phyloP scores from a whole-genome alignment of 768 basidiomycete genomes.

The Hypholoma sublateritium region DNA sequence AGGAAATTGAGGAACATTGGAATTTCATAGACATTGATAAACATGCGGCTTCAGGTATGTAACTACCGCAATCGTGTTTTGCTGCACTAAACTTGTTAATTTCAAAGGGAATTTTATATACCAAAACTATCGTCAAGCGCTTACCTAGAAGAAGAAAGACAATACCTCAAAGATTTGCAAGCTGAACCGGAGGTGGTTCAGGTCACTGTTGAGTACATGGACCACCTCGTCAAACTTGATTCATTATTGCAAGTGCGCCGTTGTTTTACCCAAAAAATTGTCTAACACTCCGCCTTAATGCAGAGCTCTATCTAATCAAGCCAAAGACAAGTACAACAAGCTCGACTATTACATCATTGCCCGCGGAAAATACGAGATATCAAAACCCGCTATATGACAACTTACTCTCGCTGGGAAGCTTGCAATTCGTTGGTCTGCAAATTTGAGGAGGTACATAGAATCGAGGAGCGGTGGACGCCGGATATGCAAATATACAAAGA shows the following conservation, averaged over 20 bases:
- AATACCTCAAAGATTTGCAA: not conserved
- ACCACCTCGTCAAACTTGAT: not conserved
- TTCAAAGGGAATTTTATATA: constrained; percentile 5
- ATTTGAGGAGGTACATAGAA: not conserved
- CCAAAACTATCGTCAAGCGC: constrained; percentile 11
- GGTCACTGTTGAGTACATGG: not conserved
- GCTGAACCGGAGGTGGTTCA: not conserved
- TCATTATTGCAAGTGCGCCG: not conserved
- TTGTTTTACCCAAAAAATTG: too few relatives aligned
- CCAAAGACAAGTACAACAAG: not conserved
- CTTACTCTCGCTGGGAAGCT: not conserved
- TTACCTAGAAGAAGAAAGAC: not conserved
- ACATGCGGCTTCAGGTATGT: constrained; percentile 14
- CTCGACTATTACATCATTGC: not conserved
- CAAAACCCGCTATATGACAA: not conserved
- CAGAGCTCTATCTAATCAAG: not conserved
- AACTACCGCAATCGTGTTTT: not conserved
- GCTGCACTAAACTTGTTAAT: not conserved
- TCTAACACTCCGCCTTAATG: too few relatives aligned
- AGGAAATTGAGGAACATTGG: constrained; percentile 23
- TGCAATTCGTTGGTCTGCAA: not conserved
- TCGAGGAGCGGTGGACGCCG: not conserved
- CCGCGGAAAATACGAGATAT: not conserved
- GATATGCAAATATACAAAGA: not conserved
- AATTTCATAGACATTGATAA: constrained; percentile 19